Evolutionary conservation across 2,329 filamentous ascomycete genomes (phyloP).

Genomic region (Rhytidhysteron rufulum): DNA sequence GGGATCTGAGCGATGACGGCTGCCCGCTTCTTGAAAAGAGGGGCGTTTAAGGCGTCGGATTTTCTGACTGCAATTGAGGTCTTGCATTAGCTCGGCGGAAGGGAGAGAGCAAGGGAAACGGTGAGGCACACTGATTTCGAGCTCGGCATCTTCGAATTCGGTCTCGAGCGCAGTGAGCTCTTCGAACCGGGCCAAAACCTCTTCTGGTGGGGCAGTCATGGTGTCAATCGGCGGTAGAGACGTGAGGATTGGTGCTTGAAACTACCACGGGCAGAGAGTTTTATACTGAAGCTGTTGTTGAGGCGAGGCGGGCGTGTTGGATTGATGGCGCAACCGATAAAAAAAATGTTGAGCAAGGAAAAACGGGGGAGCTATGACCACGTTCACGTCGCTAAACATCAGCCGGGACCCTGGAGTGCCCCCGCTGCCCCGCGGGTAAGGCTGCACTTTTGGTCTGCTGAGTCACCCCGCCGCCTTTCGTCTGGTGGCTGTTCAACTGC

Average conservation of each 20-base stretch:
- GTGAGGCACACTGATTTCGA: slow-evolving; percentile 65
- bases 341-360: too few relatives aligned
- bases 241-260: not conserved
- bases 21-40: slow-evolving; percentile 74
- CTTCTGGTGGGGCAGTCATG: slow-evolving; percentile 25
- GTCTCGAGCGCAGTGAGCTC: slow-evolving; percentile 76
- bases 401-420: too few relatives aligned
- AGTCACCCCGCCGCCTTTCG: too few relatives aligned
- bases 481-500: too few relatives aligned
- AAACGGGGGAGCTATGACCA: too few relatives aligned
- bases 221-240: slow-evolving; percentile 2
- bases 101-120: not conserved
- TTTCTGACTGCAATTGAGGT: slow-evolving; percentile 58
- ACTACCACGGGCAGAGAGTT: too few relatives aligned
- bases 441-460: too few relatives aligned
- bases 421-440: too few relatives aligned
- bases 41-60: slow-evolving; percentile 63
- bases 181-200: slow-evolving; percentile 53
- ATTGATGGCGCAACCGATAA: too few relatives aligned
- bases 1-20: slow-evolving; percentile 68
- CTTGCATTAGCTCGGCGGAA: not conserved
- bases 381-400: too few relatives aligned
- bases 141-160: slow-evolving; percentile 79
- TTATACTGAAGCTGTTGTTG: too few relatives aligned
- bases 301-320: too few relatives aligned